Conservation (phyloP, 306 rosid species). For the Corylus heterophylla region DNA sequence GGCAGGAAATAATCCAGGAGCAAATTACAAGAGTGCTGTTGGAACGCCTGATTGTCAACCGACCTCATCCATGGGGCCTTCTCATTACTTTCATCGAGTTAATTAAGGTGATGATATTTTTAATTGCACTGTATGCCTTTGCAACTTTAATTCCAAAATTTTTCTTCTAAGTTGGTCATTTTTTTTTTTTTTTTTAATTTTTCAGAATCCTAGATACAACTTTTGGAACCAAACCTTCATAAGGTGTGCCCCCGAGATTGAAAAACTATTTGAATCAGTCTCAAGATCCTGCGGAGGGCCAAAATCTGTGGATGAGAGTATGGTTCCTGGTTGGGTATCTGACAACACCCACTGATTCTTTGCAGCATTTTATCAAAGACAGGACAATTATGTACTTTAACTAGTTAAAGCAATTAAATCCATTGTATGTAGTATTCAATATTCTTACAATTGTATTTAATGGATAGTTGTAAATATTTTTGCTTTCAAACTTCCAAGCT, state of each 20-base stretch:
- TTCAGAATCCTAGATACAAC: slow-evolving; percentile 87
- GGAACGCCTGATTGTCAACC: slow-evolving; percentile 89
- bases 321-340: slow-evolving; percentile 88
- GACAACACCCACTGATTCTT: slow-evolving; percentile 47
- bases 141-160: not conserved
- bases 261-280: slow-evolving; percentile 92
- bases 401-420: not conserved
- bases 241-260: slow-evolving; percentile 96
- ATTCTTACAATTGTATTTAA: not conserved
- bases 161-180: not conserved
- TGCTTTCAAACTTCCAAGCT: not conserved
- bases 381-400: not conserved
- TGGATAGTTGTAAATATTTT: not conserved
- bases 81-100: slow-evolving; percentile 95
- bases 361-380: not conserved
- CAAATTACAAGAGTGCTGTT: slow-evolving; percentile 95
- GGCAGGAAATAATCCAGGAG: slow-evolving; percentile 96
- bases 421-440: not conserved
- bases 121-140: not conserved
- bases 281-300: slow-evolving; percentile 98
- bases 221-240: slow-evolving; percentile 94
- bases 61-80: slow-evolving; percentile 99
- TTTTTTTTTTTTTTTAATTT: slow-evolving; percentile 5
- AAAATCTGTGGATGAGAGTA: slow-evolving; percentile 86
- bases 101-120: slow-evolving; percentile 59